Conservation (phyloP, 305 asterid genomes). For the Caryopteris hybrid region DNA sequence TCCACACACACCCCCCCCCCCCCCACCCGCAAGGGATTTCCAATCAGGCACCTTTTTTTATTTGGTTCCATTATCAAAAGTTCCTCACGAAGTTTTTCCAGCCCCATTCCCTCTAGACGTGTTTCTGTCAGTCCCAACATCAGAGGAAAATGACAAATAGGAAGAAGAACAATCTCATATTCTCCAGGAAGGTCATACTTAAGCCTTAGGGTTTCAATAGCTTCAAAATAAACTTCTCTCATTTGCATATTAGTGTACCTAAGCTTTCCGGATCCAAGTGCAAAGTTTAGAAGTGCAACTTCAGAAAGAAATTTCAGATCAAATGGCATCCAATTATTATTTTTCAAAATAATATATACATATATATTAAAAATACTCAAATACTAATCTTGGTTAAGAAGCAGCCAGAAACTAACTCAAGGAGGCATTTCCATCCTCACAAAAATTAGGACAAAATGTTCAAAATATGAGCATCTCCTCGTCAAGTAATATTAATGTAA, state of each 20-base stretch:
- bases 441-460: neutral
- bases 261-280: neutral
- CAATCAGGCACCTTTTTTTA: no score
- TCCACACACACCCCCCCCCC: no score
- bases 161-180: no score
- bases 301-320: neutral
- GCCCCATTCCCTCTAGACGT: no score
- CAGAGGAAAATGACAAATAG: no score
- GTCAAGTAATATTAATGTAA: neutral
- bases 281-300: neutral
- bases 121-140: no score
- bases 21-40: no score
- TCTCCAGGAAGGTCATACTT: neutral
- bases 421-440: neutral
- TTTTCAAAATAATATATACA: no score
- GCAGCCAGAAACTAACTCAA: neutral
- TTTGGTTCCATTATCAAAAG: no score
- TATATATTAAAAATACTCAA: no score
- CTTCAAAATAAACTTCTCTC: neutral
- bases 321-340: neutral
- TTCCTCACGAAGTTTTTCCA: no score
- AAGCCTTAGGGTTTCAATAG: neutral
- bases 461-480: neutral
- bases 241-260: neutral
- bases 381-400: no score